Evolutionary conservation across 192 early-diverging fungal species (phyloP).

Genomic region (Linnemannia schmuckeri): DNA sequence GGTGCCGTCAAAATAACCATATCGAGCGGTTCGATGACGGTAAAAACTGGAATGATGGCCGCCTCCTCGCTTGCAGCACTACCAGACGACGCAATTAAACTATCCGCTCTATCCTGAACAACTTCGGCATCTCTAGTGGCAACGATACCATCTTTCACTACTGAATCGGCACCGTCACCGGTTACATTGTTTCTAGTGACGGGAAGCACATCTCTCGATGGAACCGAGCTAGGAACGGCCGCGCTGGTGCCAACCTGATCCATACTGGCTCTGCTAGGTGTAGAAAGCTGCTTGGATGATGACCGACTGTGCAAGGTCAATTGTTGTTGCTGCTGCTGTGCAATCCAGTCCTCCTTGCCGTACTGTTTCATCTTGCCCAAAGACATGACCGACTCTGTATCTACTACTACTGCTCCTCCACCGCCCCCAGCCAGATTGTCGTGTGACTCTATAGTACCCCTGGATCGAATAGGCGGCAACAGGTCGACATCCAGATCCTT

Average conservation of each 20-base stretch:
- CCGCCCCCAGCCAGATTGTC: not conserved
- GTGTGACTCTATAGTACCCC: not conserved
- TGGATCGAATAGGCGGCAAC: not conserved
- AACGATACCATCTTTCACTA: not conserved
- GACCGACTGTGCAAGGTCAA: not conserved
- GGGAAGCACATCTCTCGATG: not conserved
- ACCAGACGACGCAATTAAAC: not conserved
- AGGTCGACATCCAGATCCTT: not conserved
- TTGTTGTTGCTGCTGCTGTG: constrained; percentile 11
- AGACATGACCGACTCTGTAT: constrained; percentile 13
- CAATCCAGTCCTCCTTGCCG: not conserved
- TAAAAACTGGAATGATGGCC: not conserved
- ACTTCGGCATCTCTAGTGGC: not conserved
- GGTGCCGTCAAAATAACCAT: not conserved
- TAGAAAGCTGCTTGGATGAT: not conserved
- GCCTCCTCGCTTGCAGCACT: not conserved
- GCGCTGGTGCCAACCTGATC: not conserved
- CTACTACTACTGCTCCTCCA: constrained; percentile 15
- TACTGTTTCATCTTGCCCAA: constrained; percentile 25
- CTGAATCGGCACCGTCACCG: not conserved
- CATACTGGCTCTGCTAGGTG: not conserved
- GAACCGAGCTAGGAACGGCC: not conserved
- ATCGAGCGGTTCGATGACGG: not conserved
- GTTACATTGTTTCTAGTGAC: not conserved
- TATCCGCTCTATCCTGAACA: not conserved